These are phyloP conservation scores for Globisporangium camurandrum DNA, from an alignment of 352 stramenopile genomes.

Conservation along the genomic window DNA sequence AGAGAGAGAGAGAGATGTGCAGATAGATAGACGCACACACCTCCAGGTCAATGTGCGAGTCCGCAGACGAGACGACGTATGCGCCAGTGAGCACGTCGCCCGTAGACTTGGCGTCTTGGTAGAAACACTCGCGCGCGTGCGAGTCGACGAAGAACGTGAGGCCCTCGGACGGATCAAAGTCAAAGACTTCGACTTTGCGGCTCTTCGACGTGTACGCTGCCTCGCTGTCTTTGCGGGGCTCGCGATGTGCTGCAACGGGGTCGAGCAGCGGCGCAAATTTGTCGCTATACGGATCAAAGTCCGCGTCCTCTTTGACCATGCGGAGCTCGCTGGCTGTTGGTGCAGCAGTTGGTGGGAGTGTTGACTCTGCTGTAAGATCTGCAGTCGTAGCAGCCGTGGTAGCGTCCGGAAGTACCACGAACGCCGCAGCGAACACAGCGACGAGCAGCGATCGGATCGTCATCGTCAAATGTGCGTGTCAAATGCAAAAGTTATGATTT, in stretches of 20 bases:
- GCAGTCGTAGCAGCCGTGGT: too few species aligned
- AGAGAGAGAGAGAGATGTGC: not conserved
- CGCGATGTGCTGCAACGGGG: conserved; percentile 7
- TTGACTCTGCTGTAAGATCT: not conserved
- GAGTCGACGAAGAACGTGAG: conserved; percentile 64
- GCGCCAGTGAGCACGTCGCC: conserved; percentile 54
- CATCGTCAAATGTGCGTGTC: too few species aligned
- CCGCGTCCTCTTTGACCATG: conserved; percentile 35
- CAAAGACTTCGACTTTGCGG: conserved; percentile 51
- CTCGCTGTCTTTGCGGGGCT: conserved; percentile 1
- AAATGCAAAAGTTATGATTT: too few species aligned
- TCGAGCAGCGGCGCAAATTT: conserved; percentile 10
- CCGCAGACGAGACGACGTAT: conserved; percentile 64
- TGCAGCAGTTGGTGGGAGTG: conserved; percentile 1
- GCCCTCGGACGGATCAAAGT: conserved; percentile 78
- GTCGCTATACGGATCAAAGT: conserved; percentile 56
- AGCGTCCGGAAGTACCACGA: too few species aligned
- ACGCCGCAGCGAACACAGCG: too few species aligned
- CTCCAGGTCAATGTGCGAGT: conserved; percentile 67
- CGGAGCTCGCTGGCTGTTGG: conserved; percentile 3
- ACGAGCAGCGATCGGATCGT: too few species aligned
- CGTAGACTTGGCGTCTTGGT: conserved; percentile 60
- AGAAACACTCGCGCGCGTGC: conserved; percentile 48
- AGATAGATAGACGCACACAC: conserved; percentile 5
- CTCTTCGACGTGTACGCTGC: conserved; percentile 28